Evolutionary conservation across 2,329 filamentous ascomycete species (phyloP).

Genomic region (Pseudocercospora eumusae): DNA sequence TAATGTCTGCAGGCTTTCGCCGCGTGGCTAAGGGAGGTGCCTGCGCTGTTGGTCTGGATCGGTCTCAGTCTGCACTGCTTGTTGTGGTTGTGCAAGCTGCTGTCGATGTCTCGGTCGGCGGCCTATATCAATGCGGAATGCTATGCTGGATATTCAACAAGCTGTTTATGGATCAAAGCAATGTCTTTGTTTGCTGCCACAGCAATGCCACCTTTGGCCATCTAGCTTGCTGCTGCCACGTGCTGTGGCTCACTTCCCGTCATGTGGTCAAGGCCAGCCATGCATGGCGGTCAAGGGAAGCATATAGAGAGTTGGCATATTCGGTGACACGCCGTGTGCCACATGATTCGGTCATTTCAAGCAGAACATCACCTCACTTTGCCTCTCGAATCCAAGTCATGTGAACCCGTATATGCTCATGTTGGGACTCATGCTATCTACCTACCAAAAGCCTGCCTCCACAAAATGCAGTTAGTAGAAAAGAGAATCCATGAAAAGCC

Average conservation of each 20-base stretch:
- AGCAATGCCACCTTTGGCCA: background rate
- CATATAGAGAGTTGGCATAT: too few species aligned
- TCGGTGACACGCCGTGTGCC: background rate
- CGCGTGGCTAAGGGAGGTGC: background rate
- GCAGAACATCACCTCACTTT: background rate
- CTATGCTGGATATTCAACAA: conserved; percentile 1
- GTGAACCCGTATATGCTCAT: background rate
- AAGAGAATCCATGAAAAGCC: background rate
- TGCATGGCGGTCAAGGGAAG: background rate
- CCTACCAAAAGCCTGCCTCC: background rate
- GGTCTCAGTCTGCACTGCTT: background rate
- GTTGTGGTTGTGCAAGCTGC: conserved; percentile 2
- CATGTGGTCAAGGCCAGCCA: background rate
- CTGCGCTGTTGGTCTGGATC: background rate
- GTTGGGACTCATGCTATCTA: background rate
- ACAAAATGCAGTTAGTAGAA: background rate
- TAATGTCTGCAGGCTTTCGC: background rate
- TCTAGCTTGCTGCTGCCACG: background rate
- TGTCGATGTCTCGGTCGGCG: conserved; percentile 15
- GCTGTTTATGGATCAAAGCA: conserved; percentile 2
- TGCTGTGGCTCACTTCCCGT: background rate
- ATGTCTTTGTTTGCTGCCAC: background rate
- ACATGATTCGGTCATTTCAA: background rate
- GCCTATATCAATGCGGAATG: background rate
- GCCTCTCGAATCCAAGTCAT: background rate